A percentile compares a stretch with the other conserved stretches of the same genome.
Conservation (phyloP, 2,329 filamentous ascomycete species). For the Trichothecium sympodiale region DNA sequence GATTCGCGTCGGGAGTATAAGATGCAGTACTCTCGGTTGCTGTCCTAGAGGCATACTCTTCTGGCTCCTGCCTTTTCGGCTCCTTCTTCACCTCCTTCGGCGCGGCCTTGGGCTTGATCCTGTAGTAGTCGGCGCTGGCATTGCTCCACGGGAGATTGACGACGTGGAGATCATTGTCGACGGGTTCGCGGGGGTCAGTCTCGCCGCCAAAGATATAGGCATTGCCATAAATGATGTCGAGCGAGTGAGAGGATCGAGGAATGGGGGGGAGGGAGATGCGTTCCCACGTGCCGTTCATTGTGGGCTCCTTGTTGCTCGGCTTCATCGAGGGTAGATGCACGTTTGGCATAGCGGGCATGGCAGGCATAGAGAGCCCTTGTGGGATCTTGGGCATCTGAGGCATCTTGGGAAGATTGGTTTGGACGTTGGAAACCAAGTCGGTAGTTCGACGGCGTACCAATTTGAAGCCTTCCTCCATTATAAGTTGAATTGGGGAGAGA, state of each 20-base stretch:
- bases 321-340: constrained; percentile 4
- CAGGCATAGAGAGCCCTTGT: constrained; percentile 5
- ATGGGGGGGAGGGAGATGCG: constrained; percentile 43
- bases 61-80: constrained; percentile 5
- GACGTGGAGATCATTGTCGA: constrained; percentile 63
- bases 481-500: constrained; percentile 1
- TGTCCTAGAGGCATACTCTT: constrained; percentile 4
- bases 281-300: constrained; percentile 49
- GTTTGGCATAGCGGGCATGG: constrained; percentile 3
- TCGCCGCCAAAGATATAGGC: constrained; percentile 73
- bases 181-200: constrained; percentile 49
- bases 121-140: constrained; percentile 48
- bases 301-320: constrained; percentile 13
- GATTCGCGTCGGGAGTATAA: too few relatives aligned
- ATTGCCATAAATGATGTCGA: constrained; percentile 45
- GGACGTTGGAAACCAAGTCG: constrained; percentile 38
- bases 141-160: constrained; percentile 48
- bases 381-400: constrained; percentile 11
- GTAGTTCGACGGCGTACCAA: constrained; percentile 44
- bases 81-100: constrained; percentile 12
- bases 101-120: constrained; percentile 37
- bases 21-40: background rate
- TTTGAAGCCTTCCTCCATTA: constrained; percentile 40
- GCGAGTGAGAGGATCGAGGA: constrained; percentile 62
- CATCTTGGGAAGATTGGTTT: constrained; percentile 33